phyloP scores from a whole-genome alignment of 768 basidiomycete species.

The Tylopilus vinaceipallidus region DNA sequence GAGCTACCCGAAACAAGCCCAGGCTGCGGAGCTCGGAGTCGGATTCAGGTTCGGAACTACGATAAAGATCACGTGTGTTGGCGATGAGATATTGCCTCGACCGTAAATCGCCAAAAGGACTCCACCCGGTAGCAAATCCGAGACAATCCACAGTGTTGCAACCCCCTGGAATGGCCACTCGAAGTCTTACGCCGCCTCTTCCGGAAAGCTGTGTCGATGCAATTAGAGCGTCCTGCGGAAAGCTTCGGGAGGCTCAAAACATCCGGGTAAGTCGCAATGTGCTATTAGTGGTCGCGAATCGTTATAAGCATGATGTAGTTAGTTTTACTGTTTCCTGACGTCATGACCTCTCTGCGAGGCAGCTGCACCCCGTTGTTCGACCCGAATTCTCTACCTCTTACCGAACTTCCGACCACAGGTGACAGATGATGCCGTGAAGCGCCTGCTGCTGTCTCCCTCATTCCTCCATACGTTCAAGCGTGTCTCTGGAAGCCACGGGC shows the following conservation, averaged over 20 bases:
- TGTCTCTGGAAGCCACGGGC: conserved; percentile 63
- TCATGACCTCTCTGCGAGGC: neutral
- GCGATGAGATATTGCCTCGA: conserved; percentile 8
- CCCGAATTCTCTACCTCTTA: conserved; percentile 10
- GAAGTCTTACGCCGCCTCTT: conserved; percentile 39
- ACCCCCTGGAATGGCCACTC: too few species aligned
- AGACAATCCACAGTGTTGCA: too few species aligned
- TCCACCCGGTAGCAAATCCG: too few species aligned
- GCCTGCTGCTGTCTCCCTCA: conserved; percentile 60
- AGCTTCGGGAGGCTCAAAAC: conserved; percentile 44
- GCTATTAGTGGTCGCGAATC: too few species aligned
- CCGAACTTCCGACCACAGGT: conserved; percentile 44
- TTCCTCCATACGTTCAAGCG: conserved; percentile 62
- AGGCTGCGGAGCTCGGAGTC: too few species aligned
- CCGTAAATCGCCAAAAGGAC: too few species aligned
- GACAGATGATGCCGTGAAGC: conserved; percentile 50
- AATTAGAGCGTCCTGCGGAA: conserved; percentile 52
- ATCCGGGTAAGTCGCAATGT: conserved; percentile 47
- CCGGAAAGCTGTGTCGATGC: conserved; percentile 46
- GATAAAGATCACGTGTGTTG: conserved; percentile 20
- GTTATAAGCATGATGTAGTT: neutral
- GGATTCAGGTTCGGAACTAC: too few species aligned
- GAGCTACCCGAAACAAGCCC: too few species aligned
- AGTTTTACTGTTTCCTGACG: neutral
- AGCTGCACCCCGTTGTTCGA: neutral